phyloP scores from a whole-genome alignment of 2,329 filamentous ascomycete species.

The Trichoderma aggressivum region DNA sequence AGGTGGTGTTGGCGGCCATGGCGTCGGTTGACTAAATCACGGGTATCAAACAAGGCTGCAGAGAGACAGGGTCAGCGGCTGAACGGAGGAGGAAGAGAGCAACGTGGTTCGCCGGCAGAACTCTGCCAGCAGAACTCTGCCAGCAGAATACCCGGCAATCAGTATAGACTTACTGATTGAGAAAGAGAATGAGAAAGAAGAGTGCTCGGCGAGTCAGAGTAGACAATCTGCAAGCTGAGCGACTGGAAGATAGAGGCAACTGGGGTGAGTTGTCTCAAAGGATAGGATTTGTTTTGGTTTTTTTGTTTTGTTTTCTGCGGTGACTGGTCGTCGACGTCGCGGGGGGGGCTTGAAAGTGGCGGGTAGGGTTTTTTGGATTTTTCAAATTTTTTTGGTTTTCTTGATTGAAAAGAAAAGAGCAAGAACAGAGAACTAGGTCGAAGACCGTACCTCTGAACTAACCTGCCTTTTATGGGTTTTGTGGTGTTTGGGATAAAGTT shows the following conservation, averaged over 20 bases:
- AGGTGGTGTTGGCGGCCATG: slow-evolving; percentile 59
- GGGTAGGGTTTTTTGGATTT: slow-evolving; percentile 58
- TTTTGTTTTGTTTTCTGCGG: slow-evolving; percentile 16
- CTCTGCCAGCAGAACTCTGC: neutral
- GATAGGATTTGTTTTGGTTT: slow-evolving; percentile 2
- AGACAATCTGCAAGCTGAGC: slow-evolving; percentile 17
- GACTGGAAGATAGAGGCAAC: slow-evolving; percentile 17
- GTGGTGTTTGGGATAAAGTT: slow-evolving; percentile 47
- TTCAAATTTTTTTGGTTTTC: slow-evolving; percentile 60
- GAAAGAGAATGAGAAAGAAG: neutral
- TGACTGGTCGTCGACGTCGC: slow-evolving; percentile 29
- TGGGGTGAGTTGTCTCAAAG: slow-evolving; percentile 18
- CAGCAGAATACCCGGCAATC: neutral
- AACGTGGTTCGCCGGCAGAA: neutral
- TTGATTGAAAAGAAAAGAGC: slow-evolving; percentile 49
- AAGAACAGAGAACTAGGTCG: slow-evolving; percentile 60
- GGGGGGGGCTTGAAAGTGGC: slow-evolving; percentile 22
- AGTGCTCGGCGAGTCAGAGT: slow-evolving; percentile 17
- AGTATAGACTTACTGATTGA: slow-evolving; percentile 17
- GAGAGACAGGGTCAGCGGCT: slow-evolving; percentile 1
- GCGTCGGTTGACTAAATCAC: slow-evolving; percentile 10
- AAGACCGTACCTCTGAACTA: slow-evolving; percentile 56
- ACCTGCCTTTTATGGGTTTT: slow-evolving; percentile 44
- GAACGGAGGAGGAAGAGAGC: neutral
- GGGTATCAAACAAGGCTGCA: slow-evolving; percentile 17